Percentiles rank a stretch among this genome's conserved stretches.
Evolutionary conservation across 2,329 filamentous ascomycete genomes (phyloP).

Genomic region (Exophiala calicioides): DNA sequence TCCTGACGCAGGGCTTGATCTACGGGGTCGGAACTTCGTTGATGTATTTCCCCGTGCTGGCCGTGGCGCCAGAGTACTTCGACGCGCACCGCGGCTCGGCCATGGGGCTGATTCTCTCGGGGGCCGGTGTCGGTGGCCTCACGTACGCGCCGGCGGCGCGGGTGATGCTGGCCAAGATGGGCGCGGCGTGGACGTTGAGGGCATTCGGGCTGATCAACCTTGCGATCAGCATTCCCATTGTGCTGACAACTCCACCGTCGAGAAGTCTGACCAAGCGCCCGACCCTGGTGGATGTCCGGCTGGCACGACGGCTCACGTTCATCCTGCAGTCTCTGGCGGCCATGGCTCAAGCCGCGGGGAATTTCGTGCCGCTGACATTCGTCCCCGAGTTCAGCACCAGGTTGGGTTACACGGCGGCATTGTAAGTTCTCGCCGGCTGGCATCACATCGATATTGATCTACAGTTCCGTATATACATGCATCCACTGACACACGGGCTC

Average conservation of each 20-base stretch:
- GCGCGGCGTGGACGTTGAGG: conserved; percentile 42
- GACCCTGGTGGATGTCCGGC: conserved; percentile 38
- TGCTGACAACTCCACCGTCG: conserved; percentile 32
- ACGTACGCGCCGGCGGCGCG: conserved; percentile 49
- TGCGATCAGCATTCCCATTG: conserved; percentile 36
- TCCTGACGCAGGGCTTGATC: conserved; percentile 61
- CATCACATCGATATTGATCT: no score
- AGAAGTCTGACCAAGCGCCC: conserved; percentile 31
- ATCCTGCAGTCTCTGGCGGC: conserved; percentile 40
- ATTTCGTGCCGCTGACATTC: conserved; percentile 44
- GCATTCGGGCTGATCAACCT: conserved; percentile 28
- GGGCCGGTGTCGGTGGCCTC: conserved; percentile 61
- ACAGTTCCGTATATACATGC: not conserved
- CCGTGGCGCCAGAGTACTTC: conserved; percentile 65
- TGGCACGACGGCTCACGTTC: conserved; percentile 40
- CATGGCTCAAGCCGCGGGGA: conserved; percentile 42
- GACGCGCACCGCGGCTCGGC: conserved; percentile 58
- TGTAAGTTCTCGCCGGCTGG: conserved; percentile 15
- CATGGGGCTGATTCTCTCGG: conserved; percentile 60
- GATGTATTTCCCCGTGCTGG: conserved; percentile 58
- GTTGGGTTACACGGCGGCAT: conserved; percentile 38
- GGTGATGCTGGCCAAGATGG: conserved; percentile 36
- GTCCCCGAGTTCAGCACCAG: conserved; percentile 42
- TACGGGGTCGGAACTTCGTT: conserved; percentile 65
- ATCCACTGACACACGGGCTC: no score